Conservation (phyloP, 345 rosid species). For the Melaleuca alternifolia region DNA sequence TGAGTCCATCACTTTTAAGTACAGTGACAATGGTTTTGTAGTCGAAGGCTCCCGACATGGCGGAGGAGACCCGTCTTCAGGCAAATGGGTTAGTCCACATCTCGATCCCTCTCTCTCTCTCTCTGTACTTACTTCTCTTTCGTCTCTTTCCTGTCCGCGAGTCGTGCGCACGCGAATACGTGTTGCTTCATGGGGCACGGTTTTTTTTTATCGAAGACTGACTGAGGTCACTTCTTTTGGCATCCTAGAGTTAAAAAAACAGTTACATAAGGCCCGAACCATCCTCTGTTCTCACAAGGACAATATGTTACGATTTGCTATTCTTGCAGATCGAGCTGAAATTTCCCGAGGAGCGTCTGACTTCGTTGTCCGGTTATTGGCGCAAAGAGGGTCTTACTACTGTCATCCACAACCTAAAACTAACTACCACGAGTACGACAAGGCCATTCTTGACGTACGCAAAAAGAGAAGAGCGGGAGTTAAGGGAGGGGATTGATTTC, state of each 20-base stretch:
- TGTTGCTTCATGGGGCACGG: too few species aligned
- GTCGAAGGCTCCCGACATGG: neutral
- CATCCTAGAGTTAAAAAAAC: neutral
- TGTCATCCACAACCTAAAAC: neutral
- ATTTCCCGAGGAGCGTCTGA: neutral
- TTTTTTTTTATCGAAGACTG: neutral
- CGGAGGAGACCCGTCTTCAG: neutral
- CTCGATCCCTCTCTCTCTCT: neutral
- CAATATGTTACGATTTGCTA: neutral
- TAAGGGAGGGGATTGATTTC: too few species aligned
- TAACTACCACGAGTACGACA: neutral
- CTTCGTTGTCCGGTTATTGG: rapidly evolving
- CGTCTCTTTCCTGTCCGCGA: neutral
- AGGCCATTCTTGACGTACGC: too few species aligned
- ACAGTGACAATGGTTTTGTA: neutral
- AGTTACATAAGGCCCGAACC: neutral
- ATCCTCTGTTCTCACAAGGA: neutral
- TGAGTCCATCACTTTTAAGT: neutral
- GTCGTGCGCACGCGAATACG: too few species aligned
- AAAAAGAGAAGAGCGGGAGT: too few species aligned
- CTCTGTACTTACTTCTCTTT: neutral
- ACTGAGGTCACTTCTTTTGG: neutral
- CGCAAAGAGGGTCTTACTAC: rapidly evolving
- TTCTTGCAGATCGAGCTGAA: neutral
- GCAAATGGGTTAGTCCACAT: neutral